Evolutionary conservation across 1,284 basidiomycete species (phyloP).

Genomic region (Flammula alnicola): DNA sequence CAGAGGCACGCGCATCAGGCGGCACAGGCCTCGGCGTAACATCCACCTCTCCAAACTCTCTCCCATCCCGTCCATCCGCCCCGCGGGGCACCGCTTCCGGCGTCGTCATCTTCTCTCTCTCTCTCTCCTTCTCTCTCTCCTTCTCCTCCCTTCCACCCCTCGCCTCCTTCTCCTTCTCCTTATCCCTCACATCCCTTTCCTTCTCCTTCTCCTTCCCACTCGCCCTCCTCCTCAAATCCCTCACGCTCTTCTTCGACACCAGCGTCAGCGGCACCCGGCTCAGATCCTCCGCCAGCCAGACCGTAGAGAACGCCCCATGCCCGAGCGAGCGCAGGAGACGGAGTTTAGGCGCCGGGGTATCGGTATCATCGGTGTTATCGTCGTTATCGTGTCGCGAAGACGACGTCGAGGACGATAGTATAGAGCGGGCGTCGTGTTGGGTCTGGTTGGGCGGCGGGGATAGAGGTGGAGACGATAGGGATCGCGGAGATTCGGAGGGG

Average conservation of each 20-base stretch:
- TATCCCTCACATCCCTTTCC: no score
- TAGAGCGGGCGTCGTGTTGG: neutral
- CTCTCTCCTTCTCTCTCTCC: conserved; percentile 1
- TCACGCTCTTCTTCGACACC: conserved; percentile 42
- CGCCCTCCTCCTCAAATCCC: conserved; percentile 39
- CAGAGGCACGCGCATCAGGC: neutral
- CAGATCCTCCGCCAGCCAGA: conserved; percentile 73
- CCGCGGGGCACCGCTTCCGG: neutral
- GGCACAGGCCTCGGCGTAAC: conserved; percentile 2
- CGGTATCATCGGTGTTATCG: neutral
- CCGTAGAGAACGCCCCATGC: conserved; percentile 76
- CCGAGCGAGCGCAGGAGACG: conserved; percentile 64
- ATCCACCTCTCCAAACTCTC: neutral
- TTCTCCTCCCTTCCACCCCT: no score
- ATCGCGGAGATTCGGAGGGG: no score
- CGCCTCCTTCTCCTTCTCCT: neutral
- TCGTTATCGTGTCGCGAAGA: conserved; percentile 5
- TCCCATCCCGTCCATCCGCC: neutral
- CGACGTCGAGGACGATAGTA: neutral
- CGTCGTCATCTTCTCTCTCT: neutral
- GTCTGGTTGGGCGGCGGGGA: neutral
- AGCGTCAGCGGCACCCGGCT: conserved; percentile 49
- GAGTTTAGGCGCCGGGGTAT: conserved; percentile 28
- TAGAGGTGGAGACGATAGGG: no score
- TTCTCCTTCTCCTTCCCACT: conserved; percentile 25